Base-by-base conservation (phyloP, 352 stramenopile genomes). In the Phytophthora foliorum region DNA sequence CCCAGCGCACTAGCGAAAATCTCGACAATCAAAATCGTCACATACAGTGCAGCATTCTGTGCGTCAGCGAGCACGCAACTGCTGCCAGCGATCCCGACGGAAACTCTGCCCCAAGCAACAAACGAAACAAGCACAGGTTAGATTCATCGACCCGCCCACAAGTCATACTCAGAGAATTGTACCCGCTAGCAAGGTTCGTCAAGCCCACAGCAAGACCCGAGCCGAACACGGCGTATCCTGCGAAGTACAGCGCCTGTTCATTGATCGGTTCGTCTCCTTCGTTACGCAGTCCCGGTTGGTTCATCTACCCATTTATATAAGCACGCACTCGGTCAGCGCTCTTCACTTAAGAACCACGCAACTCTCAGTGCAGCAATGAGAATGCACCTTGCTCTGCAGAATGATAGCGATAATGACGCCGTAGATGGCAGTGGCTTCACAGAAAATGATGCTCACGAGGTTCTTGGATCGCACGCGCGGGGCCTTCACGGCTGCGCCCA, bases 351-450 rank as follows among this genome's bases (percentile, higher is more conserved):
- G 5, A 31, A 31, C 27, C 5, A 8, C 27, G 8, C 13, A 19
- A 7, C 14, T 21, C 36, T 44, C 36, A 44, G 6, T 9, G 16
- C 36, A 41, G 34, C 34, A 41, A 41, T 44, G 36, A 44, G 14
- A 17, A 44, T 67, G 31, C 45, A 99, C 88, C 80, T 99, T 99
- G 82, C 97, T 99, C 64, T 98, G 90, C 44, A 99, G 82, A 67
- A 99, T 99, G 76, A 99, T 99, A 44, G 98, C 97, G 86, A 99
- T 99, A 63, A 99, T 99, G 64, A 99, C 95, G 61, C 98, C 98
- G 80, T 99, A 99, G 69, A 99, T 99, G 55, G 98, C 98, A 22
- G 97, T 99, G 11, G 98, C 98, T 85, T 99, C 98, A 78, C 98
- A 99, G 82, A 99, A 99, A 93, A 99, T 99, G 61, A 99, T 98